Evolutionary conservation across 192 early-diverging fungal genomes (phyloP).

Genomic region (Coemansia aciculifera): DNA sequence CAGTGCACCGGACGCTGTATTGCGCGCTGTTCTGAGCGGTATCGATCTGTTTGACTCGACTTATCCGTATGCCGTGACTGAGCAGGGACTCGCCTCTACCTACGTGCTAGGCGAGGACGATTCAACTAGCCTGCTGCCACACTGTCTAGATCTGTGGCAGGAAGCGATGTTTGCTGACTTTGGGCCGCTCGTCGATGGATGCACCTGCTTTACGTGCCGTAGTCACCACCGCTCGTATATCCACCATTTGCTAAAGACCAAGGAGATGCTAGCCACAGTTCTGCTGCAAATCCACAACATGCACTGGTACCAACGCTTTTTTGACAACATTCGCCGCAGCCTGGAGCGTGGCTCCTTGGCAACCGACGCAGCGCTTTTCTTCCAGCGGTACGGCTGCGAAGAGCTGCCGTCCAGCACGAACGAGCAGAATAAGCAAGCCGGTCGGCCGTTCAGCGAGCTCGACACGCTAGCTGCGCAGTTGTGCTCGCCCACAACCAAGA

Average conservation of each 20-base stretch:
- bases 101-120: slow-evolving; percentile 45
- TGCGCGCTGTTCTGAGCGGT: slow-evolving; percentile 52
- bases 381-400: slow-evolving; percentile 24
- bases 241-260: slow-evolving; percentile 69
- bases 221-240: slow-evolving; percentile 71
- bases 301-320: slow-evolving; percentile 47
- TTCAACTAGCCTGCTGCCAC: background rate
- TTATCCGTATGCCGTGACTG: slow-evolving; percentile 65
- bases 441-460: slow-evolving; percentile 38
- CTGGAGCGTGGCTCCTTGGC: slow-evolving; percentile 32
- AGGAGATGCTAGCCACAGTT: slow-evolving; percentile 78
- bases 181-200: slow-evolving; percentile 61
- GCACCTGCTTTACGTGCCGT: slow-evolving; percentile 68
- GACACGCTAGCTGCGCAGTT: slow-evolving; percentile 30
- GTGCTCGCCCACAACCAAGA: slow-evolving; percentile 49
- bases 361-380: slow-evolving; percentile 27
- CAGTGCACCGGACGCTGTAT: slow-evolving; percentile 41
- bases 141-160: slow-evolving; percentile 59
- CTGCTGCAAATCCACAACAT: slow-evolving; percentile 66
- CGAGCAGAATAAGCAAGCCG: background rate
- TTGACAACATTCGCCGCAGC: slow-evolving; percentile 40
- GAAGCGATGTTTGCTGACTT: slow-evolving; percentile 61
- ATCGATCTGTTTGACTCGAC: slow-evolving; percentile 73
- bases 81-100: slow-evolving; percentile 66
- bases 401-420: background rate